Evolutionary conservation across 495 filamentous ascomycete genomes (phyloP).

Genomic region (Penicillium canescens): DNA sequence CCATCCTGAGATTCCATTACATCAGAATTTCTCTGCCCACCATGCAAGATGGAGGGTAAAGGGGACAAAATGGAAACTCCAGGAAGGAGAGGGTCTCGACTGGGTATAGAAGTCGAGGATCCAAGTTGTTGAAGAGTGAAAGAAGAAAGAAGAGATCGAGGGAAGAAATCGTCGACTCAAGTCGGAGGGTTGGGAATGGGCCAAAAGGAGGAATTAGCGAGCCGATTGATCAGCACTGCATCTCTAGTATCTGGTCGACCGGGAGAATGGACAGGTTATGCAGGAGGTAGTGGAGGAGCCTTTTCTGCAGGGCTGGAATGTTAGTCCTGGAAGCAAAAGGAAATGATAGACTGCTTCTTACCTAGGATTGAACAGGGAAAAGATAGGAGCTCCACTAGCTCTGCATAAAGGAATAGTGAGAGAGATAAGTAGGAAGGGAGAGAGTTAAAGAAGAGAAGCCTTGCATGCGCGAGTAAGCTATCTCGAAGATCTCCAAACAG

Average conservation of each 20-base stretch:
- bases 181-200: conserved; percentile 11
- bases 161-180: conserved; percentile 8
- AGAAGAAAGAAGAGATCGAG: not conserved
- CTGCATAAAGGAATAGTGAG: conserved; percentile 19
- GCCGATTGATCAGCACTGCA: conserved; percentile 14
- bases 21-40: conserved; percentile 26
- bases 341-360: conserved; percentile 18
- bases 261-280: conserved; percentile 31
- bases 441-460: conserved; percentile 29
- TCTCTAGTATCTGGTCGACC: conserved; percentile 26
- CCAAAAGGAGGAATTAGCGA: conserved; percentile 9
- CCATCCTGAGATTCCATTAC: conserved; percentile 54
- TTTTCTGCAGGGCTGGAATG: conserved; percentile 30
- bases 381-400: conserved; percentile 16
- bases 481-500: conserved; percentile 35
- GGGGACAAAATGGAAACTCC: not conserved
- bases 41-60: conserved; percentile 26
- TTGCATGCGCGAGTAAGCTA: conserved; percentile 44
- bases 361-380: conserved; percentile 8
- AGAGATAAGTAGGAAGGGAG: conserved; percentile 27
- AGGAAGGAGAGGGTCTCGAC: not conserved
- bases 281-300: conserved; percentile 20
- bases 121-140: conserved; percentile 2
- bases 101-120: not conserved
- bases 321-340: conserved; percentile 11